These are phyloP conservation scores for Aspergillus pseudoviridinutans DNA, from an alignment of 2,329 filamentous ascomycete species.

Conservation along the genomic window DNA sequence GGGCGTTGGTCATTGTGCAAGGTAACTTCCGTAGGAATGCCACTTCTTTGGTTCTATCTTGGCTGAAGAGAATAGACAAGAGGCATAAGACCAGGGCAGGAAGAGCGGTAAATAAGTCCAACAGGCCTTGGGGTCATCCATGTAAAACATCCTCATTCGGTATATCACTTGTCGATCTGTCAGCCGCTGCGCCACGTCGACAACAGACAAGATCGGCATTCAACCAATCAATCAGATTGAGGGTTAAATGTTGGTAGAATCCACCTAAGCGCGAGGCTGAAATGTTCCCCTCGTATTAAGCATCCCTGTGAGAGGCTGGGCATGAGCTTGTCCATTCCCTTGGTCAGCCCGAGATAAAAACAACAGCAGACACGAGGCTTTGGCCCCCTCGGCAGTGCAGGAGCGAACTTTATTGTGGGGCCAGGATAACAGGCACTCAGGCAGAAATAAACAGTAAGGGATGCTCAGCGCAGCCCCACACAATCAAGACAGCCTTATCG, in stretches of 20 bases:
- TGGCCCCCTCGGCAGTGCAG: background rate
- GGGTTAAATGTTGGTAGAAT: background rate
- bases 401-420: background rate
- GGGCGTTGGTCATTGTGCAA: background rate
- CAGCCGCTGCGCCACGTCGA: constrained; percentile 1
- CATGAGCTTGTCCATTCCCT: background rate
- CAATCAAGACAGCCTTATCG: background rate
- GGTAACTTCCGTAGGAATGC: background rate
- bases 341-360: too few relatives aligned
- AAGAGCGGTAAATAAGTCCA: background rate
- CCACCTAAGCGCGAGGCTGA: background rate
- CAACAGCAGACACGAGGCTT: background rate
- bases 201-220: background rate
- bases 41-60: background rate
- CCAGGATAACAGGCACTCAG: background rate
- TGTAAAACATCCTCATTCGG: background rate
- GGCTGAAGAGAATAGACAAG: background rate
- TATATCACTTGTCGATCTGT: constrained; percentile 1
- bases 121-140: background rate
- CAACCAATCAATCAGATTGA: background rate
- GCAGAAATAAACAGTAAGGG: background rate
- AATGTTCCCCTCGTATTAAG: background rate
- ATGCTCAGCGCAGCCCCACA: background rate
- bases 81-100: background rate
- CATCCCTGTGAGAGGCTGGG: background rate